Percentiles rank a stretch among this genome's conserved stretches.
These are phyloP conservation scores for Penicillium longicatenatum DNA, from an alignment of 495 filamentous ascomycete genomes.

Conservation along the genomic window DNA sequence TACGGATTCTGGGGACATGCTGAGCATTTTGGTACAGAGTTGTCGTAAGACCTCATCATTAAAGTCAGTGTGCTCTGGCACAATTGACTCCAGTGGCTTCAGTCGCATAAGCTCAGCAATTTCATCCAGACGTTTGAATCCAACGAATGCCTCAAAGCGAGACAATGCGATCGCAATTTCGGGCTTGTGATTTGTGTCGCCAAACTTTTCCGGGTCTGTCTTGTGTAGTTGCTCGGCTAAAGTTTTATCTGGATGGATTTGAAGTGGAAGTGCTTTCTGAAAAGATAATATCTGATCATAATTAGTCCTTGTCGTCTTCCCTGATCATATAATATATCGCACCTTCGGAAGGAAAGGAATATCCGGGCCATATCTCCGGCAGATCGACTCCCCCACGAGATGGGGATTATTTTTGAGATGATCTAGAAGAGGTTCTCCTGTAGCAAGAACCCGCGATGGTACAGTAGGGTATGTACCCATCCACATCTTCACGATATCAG, in stretches of 20 bases:
- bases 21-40: constrained; percentile 57
- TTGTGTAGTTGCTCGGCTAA: constrained; percentile 64
- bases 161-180: constrained; percentile 74
- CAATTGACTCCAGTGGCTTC: constrained; percentile 50
- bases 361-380: constrained; percentile 59
- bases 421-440: constrained; percentile 62
- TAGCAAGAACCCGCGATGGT: constrained; percentile 60
- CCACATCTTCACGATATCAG: constrained; percentile 57
- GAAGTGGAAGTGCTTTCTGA: constrained; percentile 71
- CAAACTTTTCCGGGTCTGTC: constrained; percentile 62
- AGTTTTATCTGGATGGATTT: constrained; percentile 71
- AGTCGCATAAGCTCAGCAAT: constrained; percentile 60
- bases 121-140: constrained; percentile 64
- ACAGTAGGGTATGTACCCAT: constrained; percentile 75
- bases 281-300: constrained; percentile 64
- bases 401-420: constrained; percentile 62
- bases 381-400: constrained; percentile 62
- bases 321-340: neutral
- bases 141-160: constrained; percentile 73
- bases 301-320: neutral
- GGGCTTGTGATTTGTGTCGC: constrained; percentile 78
- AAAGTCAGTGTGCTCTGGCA: constrained; percentile 49
- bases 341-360: constrained; percentile 75
- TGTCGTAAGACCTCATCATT: constrained; percentile 58
- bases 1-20: constrained; percentile 46